Conservation (phyloP, 2,329 filamentous ascomycete genomes). For the Aureobasidium sp. region DNA sequence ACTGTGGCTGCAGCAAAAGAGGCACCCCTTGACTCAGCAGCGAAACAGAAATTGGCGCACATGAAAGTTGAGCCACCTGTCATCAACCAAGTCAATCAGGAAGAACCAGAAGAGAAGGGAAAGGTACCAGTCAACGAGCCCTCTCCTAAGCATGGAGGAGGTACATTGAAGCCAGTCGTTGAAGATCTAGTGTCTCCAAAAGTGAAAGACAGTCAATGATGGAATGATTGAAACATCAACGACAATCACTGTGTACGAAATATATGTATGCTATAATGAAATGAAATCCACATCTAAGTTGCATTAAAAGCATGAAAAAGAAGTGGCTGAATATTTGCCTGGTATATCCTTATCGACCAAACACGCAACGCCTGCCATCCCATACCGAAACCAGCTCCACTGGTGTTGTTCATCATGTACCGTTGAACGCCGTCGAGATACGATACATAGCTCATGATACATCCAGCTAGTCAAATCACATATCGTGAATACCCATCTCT, state of each 20-base stretch:
- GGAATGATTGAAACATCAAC: not conserved
- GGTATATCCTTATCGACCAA: not conserved
- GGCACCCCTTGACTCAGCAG: not conserved
- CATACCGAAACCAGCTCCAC: not conserved
- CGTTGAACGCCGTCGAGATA: not conserved
- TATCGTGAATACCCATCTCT: conserved; percentile 24
- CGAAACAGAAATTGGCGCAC: conserved; percentile 8
- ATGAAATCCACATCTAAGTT: not conserved
- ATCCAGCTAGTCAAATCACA: not conserved
- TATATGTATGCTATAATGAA: not conserved
- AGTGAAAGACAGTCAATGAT: not conserved
- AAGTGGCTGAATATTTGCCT: not conserved
- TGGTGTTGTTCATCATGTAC: not conserved
- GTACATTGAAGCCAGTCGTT: conserved; percentile 1
- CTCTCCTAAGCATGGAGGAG: not conserved
- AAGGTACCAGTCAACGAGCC: not conserved
- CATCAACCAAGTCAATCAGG: not conserved
- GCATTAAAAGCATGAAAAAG: not conserved
- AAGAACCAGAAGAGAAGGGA: not conserved
- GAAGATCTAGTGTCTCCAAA: conserved; percentile 4
- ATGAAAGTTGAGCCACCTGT: not conserved
- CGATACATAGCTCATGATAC: not conserved
- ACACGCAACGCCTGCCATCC: not conserved
- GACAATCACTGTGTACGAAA: not conserved
- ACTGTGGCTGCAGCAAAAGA: not conserved